Evolutionary conservation across 164 flowering plant genomes (phyloP).

Genomic region (Umbellularia californica): DNA sequence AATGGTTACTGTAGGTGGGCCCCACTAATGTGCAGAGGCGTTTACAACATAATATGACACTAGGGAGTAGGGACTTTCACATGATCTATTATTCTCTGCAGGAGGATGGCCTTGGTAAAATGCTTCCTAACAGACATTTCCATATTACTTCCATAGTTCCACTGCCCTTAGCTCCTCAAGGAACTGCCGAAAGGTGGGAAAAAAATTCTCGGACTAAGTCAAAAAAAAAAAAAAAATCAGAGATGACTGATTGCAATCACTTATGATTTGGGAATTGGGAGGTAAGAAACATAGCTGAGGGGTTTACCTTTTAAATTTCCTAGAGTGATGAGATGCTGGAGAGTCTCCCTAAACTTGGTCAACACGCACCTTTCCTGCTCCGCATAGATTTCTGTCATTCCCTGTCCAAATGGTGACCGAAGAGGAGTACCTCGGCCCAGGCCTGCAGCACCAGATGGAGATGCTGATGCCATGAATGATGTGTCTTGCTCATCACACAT

Average conservation of each 20-base stretch:
- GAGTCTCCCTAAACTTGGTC: constrained; percentile 68
- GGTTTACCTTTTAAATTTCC: constrained; percentile 77
- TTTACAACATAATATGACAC: too few species aligned
- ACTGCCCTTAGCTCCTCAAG: neutral
- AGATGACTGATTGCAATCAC: neutral
- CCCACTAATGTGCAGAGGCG: too few species aligned
- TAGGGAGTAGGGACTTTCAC: too few species aligned
- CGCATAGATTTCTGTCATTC: constrained; percentile 51
- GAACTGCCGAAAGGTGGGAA: neutral
- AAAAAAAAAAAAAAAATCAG: neutral
- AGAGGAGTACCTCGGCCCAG: constrained; percentile 31
- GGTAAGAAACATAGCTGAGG: neutral
- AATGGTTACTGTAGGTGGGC: too few species aligned
- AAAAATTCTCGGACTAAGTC: neutral
- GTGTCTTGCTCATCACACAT: constrained; percentile 96
- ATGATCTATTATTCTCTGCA: too few species aligned
- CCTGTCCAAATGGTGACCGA: constrained; percentile 44
- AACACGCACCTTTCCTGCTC: constrained; percentile 80
- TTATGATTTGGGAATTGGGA: constrained; percentile 2
- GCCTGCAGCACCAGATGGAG: constrained; percentile 41
- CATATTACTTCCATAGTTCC: neutral
- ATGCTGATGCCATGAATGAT: constrained; percentile 60
- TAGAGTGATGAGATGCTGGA: constrained; percentile 58
- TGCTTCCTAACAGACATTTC: neutral
- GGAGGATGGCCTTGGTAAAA: neutral